Conservation (phyloP, 208 protist genomes). For the Crithidia brevicula region DNA sequence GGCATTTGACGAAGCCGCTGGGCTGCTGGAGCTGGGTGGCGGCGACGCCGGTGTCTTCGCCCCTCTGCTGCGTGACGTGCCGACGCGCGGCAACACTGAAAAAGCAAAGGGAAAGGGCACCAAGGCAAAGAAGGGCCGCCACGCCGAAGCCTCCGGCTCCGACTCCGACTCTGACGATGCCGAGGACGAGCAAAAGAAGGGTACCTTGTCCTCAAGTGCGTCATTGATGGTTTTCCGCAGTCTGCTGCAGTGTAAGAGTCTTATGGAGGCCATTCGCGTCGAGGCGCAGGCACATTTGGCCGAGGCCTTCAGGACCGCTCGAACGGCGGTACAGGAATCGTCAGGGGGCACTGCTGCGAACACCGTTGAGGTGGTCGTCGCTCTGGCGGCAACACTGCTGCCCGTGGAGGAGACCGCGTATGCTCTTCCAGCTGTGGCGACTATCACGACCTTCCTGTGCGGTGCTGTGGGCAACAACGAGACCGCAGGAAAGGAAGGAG, state of each 20-base stretch:
- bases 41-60: neutral
- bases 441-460: conserved; percentile 33
- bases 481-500: conserved; percentile 24
- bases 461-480: conserved; percentile 2
- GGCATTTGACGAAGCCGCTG: conserved; percentile 3
- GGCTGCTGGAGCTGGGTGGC: conserved; percentile 13
- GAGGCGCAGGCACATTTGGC: conserved; percentile 31
- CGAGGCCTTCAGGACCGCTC: conserved; percentile 17
- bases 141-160: neutral
- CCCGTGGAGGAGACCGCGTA: conserved; percentile 6
- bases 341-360: neutral
- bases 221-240: neutral
- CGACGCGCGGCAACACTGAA: neutral
- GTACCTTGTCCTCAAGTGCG: neutral
- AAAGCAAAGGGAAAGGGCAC: neutral
- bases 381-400: conserved; percentile 29
- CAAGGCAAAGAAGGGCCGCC: neutral
- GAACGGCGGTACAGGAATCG: conserved; percentile 21
- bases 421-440: conserved; percentile 15
- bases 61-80: conserved; percentile 1
- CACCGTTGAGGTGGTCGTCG: conserved; percentile 25
- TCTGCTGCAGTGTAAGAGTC: conserved; percentile 18
- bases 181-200: neutral
- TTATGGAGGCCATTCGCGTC: conserved; percentile 10
- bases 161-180: conserved; percentile 24